phyloP scores from a whole-genome alignment of 768 basidiomycete genomes.

The Lentinula raphanica region DNA sequence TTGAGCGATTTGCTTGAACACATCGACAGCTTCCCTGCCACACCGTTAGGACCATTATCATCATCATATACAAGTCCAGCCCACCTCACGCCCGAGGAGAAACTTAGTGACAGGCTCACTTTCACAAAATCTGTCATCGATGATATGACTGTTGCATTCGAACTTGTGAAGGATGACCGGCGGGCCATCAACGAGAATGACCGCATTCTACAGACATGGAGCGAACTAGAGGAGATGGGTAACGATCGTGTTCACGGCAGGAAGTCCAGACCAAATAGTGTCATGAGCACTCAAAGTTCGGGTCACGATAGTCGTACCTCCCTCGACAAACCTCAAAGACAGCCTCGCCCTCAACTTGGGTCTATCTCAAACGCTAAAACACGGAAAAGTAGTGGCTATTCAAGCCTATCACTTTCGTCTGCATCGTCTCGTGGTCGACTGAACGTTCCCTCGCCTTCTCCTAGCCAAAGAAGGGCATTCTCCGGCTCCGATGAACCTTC shows the following conservation, averaged over 20 bases:
- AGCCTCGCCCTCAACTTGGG: conserved; percentile 8
- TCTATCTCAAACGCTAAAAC: background rate
- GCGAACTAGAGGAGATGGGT: conserved; percentile 77
- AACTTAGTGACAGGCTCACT: conserved; percentile 53
- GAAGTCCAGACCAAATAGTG: conserved; percentile 63
- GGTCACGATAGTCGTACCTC: conserved; percentile 55
- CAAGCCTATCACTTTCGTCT: conserved; percentile 21
- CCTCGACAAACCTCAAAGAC: conserved; percentile 16
- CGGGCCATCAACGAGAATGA: conserved; percentile 56
- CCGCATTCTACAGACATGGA: conserved; percentile 76
- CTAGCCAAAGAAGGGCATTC: conserved; percentile 36
- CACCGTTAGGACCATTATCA: conserved; percentile 45
- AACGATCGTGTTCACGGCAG: conserved; percentile 56
- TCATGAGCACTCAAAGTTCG: conserved; percentile 55
- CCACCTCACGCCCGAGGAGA: conserved; percentile 55
- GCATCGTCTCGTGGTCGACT: conserved; percentile 35
- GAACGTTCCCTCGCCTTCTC: conserved; percentile 39
- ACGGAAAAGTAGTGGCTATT: conserved; percentile 22
- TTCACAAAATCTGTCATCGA: conserved; percentile 57
- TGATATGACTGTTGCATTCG: conserved; percentile 36
- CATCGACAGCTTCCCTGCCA: conserved; percentile 75
- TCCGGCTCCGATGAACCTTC: conserved; percentile 42
- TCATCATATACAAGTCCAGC: conserved; percentile 41
- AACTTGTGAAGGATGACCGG: conserved; percentile 47
- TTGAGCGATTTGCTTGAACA: conserved; percentile 84